Evolutionary conservation across 2,329 filamentous ascomycete species (phyloP).

Genomic region (Aspergillus sp.): DNA sequence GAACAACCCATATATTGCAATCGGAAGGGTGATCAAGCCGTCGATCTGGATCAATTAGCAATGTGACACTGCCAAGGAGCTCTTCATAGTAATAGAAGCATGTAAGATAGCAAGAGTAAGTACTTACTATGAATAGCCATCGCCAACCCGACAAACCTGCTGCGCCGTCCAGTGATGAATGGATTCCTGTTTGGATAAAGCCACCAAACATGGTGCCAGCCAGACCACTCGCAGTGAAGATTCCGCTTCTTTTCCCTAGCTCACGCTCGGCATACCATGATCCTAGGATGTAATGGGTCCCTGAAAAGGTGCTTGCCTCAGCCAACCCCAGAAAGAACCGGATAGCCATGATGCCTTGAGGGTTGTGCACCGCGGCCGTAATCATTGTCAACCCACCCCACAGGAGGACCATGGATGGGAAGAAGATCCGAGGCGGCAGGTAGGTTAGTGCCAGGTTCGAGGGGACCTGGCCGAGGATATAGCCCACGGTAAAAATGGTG

Average conservation of each 20-base stretch:
- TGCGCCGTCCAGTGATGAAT: constrained; percentile 8
- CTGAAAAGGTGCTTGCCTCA: constrained; percentile 34
- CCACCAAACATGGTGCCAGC: constrained; percentile 12
- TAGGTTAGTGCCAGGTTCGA: constrained; percentile 27
- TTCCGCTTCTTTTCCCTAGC: constrained; percentile 7
- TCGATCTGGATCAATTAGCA: constrained; percentile 26
- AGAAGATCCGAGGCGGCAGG: constrained; percentile 26
- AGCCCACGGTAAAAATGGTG: constrained; percentile 27
- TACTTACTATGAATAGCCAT: constrained; percentile 10
- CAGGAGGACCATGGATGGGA: constrained; percentile 30
- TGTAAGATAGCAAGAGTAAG: not conserved
- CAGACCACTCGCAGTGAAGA: constrained; percentile 8
- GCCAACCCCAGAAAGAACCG: constrained; percentile 40
- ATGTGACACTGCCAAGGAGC: too few species aligned
- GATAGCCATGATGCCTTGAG: constrained; percentile 34
- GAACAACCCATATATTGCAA: constrained; percentile 44
- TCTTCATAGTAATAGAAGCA: not conserved
- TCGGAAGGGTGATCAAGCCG: constrained; percentile 44
- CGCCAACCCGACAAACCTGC: constrained; percentile 6
- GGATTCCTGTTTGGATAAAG: constrained; percentile 11
- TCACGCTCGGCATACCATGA: constrained; percentile 44
- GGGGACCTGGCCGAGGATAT: constrained; percentile 26
- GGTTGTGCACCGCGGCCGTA: constrained; percentile 30
- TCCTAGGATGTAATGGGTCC: constrained; percentile 40
- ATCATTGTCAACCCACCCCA: constrained; percentile 36